Evolutionary conservation across 306 rosid species (phyloP).

Genomic region (Quercus glauca): DNA sequence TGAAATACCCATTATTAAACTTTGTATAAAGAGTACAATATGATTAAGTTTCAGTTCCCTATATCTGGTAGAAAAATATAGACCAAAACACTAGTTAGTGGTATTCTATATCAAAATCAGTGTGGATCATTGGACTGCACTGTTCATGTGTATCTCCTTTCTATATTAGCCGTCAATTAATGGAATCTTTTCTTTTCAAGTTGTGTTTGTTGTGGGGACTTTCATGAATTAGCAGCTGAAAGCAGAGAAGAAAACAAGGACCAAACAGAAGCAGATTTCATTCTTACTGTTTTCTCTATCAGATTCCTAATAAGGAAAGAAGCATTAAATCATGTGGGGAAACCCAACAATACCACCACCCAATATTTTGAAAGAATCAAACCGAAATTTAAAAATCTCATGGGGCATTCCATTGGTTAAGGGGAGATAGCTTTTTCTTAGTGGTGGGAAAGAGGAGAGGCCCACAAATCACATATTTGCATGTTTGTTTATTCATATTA

Average conservation of each 20-base stretch:
- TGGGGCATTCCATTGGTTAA: conserved; percentile 15
- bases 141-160: conserved; percentile 19
- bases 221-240: conserved; percentile 22
- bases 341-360: conserved; percentile 25
- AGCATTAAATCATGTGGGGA: conserved; percentile 35
- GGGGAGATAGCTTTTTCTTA: conserved; percentile 27
- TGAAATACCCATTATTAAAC: conserved; percentile 29
- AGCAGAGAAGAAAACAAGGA: conserved; percentile 20
- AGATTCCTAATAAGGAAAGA: conserved; percentile 30
- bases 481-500: conserved; percentile 29
- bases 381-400: conserved; percentile 32
- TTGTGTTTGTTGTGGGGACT: conserved; percentile 26
- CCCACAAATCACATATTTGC: conserved; percentile 35
- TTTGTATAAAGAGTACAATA: conserved; percentile 1
- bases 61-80: conserved; percentile 18
- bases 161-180: conserved; percentile 29
- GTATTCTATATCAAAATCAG: conserved; percentile 22
- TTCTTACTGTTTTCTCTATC: conserved; percentile 11
- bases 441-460: conserved; percentile 35
- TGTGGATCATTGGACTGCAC: conserved; percentile 29
- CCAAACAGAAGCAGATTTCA: conserved; percentile 15
- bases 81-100: conserved; percentile 29
- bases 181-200: conserved; percentile 32
- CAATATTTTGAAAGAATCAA: conserved; percentile 32
- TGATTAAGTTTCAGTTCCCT: conserved; percentile 21